Base-by-base conservation (phyloP, 495 filamentous ascomycete species). In the Podospora didyma region DNA sequence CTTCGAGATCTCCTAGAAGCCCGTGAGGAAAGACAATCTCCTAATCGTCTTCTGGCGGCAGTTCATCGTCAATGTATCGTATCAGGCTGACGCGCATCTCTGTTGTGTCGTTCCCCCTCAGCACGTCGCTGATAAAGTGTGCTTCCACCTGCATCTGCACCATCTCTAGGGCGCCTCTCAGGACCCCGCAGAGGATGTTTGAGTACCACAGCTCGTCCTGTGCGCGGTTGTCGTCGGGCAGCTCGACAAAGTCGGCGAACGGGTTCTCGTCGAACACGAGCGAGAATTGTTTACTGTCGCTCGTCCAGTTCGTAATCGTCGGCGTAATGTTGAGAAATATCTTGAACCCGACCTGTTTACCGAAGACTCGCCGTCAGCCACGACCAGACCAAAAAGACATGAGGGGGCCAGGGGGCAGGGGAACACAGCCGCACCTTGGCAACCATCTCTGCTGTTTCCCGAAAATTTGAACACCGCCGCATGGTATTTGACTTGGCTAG, bases 91-190 rank as follows among this genome's bases (percentile, higher is more conserved):
- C 86, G 66, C 94, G 82, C 90, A 98, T 96, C 80, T 98, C 94
- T 1, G 94, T 97, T 19, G 88, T 90, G 69, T 98, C 94, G 63
- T 97, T 92, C 1, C 94, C 94, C 45, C 92, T 86, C 44, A 98
- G 75, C 54, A 96, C 83, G 69, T 98, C 94, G 73, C 91, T 97
- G 66, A 96, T 87, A 70, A 97, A 98, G 66, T 96, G 91, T 31
- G 90, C 91, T 69, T 98, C 94, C 20, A 97, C 89, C 76, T 98
- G 94, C 92, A 97, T 96, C 80, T 97, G 94, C 34, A 98, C 95
- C 94, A 98, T 98, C 77, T 98, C 94, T 54, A 97, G 72, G 6
- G 94, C 85, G 5, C 94, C 94, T 62, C 92, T 78, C 44, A 98
- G 75, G 23, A 98, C 88, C 39, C 94, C 94, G 62, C 95, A 97